phyloP scores from a whole-genome alignment of 306 rosid species.

The Rosa lucieae region DNA sequence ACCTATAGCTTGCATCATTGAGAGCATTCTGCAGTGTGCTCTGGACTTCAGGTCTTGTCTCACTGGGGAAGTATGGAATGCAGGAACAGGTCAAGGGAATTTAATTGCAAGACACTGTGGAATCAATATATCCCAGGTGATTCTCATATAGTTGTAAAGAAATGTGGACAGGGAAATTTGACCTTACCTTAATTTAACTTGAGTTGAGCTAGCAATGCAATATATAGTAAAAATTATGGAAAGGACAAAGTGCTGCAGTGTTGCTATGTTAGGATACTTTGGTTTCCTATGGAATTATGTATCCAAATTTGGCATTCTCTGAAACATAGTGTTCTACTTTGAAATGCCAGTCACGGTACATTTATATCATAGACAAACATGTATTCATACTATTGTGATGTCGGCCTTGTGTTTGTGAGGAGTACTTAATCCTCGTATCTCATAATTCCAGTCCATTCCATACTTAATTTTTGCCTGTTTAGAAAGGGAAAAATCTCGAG shows the following conservation, averaged over 20 bases:
- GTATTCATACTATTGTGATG: background rate
- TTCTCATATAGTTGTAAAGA: background rate
- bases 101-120: constrained; percentile 41
- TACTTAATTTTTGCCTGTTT: background rate
- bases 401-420: background rate
- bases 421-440: background rate
- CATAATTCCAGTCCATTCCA: background rate
- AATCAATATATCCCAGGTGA: constrained; percentile 81
- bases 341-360: background rate
- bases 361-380: background rate
- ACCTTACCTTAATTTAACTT: background rate
- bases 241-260: background rate
- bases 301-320: background rate
- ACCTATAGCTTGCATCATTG: constrained; percentile 68
- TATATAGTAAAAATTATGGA: background rate
- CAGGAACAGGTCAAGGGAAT: constrained; percentile 39
- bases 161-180: background rate
- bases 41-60: constrained; percentile 83
- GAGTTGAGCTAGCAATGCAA: background rate
- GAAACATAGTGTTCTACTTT: background rate
- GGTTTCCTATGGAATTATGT: background rate
- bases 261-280: background rate
- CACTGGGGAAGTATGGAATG: constrained; percentile 50
- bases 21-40: constrained; percentile 87
- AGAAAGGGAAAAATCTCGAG: background rate